Percentiles rank a stretch among this genome's conserved stretches.
These are phyloP conservation scores for Wickerhamomyces alni DNA, from an alignment of 805 yeast genomes.

Conservation along the genomic window DNA sequence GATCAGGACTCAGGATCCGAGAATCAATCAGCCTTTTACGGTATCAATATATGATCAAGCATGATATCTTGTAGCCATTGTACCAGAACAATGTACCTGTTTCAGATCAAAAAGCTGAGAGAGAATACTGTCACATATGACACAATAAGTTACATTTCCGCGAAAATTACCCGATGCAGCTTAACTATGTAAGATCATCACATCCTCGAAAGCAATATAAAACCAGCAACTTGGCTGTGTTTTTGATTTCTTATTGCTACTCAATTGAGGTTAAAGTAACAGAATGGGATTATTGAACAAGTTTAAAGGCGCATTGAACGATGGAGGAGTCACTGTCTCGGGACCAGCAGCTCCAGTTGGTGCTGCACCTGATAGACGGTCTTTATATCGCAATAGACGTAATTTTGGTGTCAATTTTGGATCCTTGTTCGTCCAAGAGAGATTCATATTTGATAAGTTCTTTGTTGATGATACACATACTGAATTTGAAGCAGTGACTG, in stretches of 20 bases:
- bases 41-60: too few relatives aligned
- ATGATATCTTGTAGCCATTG: too few relatives aligned
- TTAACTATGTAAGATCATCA: too few relatives aligned
- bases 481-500: conserved; percentile 69
- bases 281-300: background rate
- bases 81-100: too few relatives aligned
- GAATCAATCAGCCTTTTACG: background rate
- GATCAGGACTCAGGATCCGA: background rate
- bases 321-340: background rate
- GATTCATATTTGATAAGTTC: conserved; percentile 63
- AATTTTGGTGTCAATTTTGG: conserved; percentile 89
- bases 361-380: conserved; percentile 24
- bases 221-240: too few relatives aligned
- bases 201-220: background rate
- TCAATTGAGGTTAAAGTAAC: background rate
- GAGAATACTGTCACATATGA: too few relatives aligned
- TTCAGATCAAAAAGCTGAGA: too few relatives aligned
- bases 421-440: conserved; percentile 70
- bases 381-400: conserved; percentile 52
- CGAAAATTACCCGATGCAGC: too few relatives aligned
- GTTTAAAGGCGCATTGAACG: background rate
- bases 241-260: background rate
- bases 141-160: too few relatives aligned
- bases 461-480: conserved; percentile 54
- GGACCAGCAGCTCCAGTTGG: conserved; percentile 5